Evolutionary conservation across 805 yeast genomes (phyloP), one percentile per base, ranked within the genome.

Genomic region (Saccharomyces eubayanus): DNA sequence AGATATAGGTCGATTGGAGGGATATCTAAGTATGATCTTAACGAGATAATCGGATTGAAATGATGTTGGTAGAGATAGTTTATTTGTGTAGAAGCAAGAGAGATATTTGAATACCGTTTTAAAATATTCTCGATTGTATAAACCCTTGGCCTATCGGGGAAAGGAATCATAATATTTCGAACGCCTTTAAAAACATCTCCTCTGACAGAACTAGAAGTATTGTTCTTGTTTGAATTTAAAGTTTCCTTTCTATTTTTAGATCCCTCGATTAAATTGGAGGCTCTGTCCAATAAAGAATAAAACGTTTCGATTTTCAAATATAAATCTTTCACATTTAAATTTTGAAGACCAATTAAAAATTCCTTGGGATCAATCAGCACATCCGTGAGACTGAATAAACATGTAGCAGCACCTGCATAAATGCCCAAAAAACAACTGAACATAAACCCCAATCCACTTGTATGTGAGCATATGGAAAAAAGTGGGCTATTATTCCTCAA

Each of bases 1-100:
- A 94, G 74, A 77, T 85, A 89, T 27, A 94, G 68, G 58, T 89
- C 94, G 21, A 89, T 85, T 0, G 97, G 96, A 14, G 92, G 96
- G 51, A 89, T 83, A 6, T 90, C 83, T 77, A 92, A 77, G 68
- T 89, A 91, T 1, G 97, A 89, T 51, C 98, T 75, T 48, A 68
- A 48, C 0, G 96, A 78, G 2, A 91, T 80, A 72, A 90, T 78
- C 1, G 97, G 96, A 64, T 90, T 91, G 69, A 85, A 82, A 53
- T 74, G 77, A 65, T 91, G 92, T 28, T 84, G 83, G 64, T 87
- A 94, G 2, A 90, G 84, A 31, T 87, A 80, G 31, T 86, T 87
- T 64, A 94, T 74, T 0, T 94, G 80, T 0, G 85, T 81, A 0
- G 85, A 74, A 51, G 84, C 80, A 24, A 94, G 69, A 46, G 82